Percentiles rank a stretch among this genome's conserved stretches.
These are phyloP conservation scores for Dissoconium aciculare DNA, from an alignment of 2,329 filamentous ascomycete genomes.

Conservation along the genomic window DNA sequence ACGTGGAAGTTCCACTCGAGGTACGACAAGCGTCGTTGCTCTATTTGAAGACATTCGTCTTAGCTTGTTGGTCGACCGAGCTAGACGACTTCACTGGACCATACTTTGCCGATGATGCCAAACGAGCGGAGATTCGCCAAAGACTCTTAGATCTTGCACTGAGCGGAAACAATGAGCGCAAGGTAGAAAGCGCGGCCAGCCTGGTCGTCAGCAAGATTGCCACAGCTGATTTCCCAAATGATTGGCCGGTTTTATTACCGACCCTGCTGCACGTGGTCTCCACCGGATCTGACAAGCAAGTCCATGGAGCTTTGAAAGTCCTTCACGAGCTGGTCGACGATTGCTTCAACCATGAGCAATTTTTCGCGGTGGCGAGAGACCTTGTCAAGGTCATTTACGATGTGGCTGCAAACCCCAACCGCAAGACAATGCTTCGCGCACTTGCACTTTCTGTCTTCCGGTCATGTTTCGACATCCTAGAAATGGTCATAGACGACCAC, in stretches of 20 bases:
- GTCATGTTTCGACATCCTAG: slow-evolving; percentile 82
- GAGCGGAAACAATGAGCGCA: slow-evolving; percentile 59
- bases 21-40: slow-evolving; percentile 74
- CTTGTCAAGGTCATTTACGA: slow-evolving; percentile 73
- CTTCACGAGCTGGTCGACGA: slow-evolving; percentile 84
- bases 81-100: slow-evolving; percentile 55
- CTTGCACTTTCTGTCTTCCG: slow-evolving; percentile 83
- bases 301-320: slow-evolving; percentile 81
- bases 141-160: slow-evolving; percentile 64
- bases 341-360: slow-evolving; percentile 83
- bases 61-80: slow-evolving; percentile 66
- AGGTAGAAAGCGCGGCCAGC: slow-evolving; percentile 78
- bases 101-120: slow-evolving; percentile 51
- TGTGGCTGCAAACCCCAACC: slow-evolving; percentile 59
- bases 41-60: slow-evolving; percentile 67
- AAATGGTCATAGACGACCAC: slow-evolving; percentile 93
- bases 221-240: slow-evolving; percentile 78
- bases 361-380: slow-evolving; percentile 76
- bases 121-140: slow-evolving; percentile 58
- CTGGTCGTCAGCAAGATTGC: slow-evolving; percentile 89
- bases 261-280: slow-evolving; percentile 64
- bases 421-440: slow-evolving; percentile 59
- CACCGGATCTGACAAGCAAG: slow-evolving; percentile 58
- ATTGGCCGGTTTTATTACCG: slow-evolving; percentile 83
- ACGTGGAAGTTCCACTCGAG: slow-evolving; percentile 55